Evolutionary conservation across 2,329 filamentous ascomycete genomes (phyloP), one percentile per base, ranked within the genome.

Genomic region (Aspergillus niger): DNA sequence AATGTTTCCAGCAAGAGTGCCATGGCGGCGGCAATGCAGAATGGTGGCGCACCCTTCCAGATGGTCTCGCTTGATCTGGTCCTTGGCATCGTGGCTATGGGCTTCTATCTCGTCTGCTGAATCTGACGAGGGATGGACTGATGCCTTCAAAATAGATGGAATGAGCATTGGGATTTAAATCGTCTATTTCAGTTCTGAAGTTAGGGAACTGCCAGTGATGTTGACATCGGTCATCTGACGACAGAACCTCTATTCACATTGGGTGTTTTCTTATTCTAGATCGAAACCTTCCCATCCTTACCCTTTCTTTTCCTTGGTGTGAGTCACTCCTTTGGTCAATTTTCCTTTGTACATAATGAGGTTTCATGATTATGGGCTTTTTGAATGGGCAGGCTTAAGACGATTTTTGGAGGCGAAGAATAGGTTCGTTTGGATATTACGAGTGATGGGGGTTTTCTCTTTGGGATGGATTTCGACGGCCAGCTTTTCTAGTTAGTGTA

Each of bases 1-100:
- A 65, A 64, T 41, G 43, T 55, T 26, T 59, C 66, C 32, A 50
- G 26, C 32, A 66, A 64, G 17, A 62, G 60, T 52, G 62, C 66
- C 24, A 55, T 63, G 39, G 28, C 63, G 5, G 57, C 53, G 22
- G 41, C 61, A 15, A 59, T 50, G 32, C 55, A 64, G 49, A 65
- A 58, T n/a, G 65, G 60, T 17, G 59, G 41, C 39, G 61, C 62
- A 6, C 60, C 64, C 17, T 55, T 65, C 43, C 53, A 50, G 41
- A 54, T 55, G 5, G 30, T 63, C n/a, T 64, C 59, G 17, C 43
- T 58, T 8, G 56, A 60, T n/a, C 57, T 64, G 55, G 26, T 62
- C 15, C 56, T 69, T 20, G 63, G 60, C 10, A 56, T 58, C 5
- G 50, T 61, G 15, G 61, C 52, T 28, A 50, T 57, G 39, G 30